These are phyloP conservation scores for Suhomyces sp. DNA, from an alignment of 805 yeast species.

Conservation along the genomic window DNA sequence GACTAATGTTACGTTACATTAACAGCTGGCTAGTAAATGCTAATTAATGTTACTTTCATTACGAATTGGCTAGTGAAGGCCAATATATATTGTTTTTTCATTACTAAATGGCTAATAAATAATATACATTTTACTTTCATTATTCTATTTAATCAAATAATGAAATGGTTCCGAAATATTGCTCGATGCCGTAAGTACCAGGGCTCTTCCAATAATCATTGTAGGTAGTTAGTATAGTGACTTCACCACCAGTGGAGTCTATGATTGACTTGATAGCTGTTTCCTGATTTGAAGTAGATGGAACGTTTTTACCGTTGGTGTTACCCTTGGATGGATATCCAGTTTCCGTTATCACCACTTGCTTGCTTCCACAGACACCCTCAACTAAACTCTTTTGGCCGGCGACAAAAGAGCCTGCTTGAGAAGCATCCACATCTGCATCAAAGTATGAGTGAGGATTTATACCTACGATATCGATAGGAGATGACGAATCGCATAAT, in stretches of 20 bases:
- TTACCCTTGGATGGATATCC: constrained; percentile 83
- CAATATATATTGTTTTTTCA: too few relatives aligned
- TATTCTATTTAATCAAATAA: constrained; percentile 20
- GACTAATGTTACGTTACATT: too few relatives aligned
- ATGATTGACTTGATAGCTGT: constrained; percentile 66
- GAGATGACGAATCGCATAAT: constrained; percentile 61
- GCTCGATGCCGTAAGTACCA: constrained; percentile 83
- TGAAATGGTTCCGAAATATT: constrained; percentile 69
- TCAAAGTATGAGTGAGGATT: constrained; percentile 89
- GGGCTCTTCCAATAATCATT: constrained; percentile 86
- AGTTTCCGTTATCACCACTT: constrained; percentile 73
- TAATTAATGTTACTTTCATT: too few relatives aligned
- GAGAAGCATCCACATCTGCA: constrained; percentile 52
- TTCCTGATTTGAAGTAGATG: constrained; percentile 65
- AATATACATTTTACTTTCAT: background rate
- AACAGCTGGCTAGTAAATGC: too few relatives aligned
- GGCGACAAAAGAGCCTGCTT: constrained; percentile 68
- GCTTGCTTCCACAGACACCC: constrained; percentile 52
- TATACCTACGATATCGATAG: constrained; percentile 78
- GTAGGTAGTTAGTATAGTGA: constrained; percentile 74
- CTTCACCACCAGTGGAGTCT: constrained; percentile 53
- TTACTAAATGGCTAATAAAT: background rate
- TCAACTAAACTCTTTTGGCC: constrained; percentile 59
- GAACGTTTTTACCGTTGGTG: constrained; percentile 70
- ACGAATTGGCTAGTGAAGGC: too few relatives aligned